These are phyloP conservation scores for Metschnikowia anglica DNA, from an alignment of 805 yeast genomes.

Conservation along the genomic window DNA sequence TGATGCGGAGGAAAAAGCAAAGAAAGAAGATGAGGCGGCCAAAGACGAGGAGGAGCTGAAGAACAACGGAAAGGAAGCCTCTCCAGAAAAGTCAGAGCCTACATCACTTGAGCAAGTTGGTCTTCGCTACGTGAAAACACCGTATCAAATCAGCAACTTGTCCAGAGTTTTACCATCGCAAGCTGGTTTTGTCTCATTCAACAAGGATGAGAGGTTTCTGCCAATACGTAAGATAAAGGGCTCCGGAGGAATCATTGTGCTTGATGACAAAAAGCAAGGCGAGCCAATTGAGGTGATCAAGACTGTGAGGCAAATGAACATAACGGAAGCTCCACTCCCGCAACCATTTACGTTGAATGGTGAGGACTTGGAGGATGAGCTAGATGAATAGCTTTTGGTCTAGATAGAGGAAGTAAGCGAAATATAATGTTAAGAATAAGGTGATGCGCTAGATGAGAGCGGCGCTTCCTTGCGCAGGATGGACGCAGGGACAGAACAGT, in stretches of 20 bases:
- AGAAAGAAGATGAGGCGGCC: conserved; percentile 1
- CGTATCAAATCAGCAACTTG: conserved; percentile 73
- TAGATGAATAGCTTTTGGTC: conserved; percentile 2
- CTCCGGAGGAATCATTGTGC: conserved; percentile 67
- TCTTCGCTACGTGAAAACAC: conserved; percentile 57
- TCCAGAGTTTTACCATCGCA: conserved; percentile 90
- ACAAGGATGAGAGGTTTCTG: conserved; percentile 68
- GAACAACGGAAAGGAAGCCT: conserved; percentile 21
- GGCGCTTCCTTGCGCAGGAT: too few relatives aligned
- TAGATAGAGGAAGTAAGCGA: conserved; percentile 2
- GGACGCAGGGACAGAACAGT: too few relatives aligned
- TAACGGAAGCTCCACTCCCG: conserved; percentile 72
- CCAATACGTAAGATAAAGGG: conserved; percentile 80
- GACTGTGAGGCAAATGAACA: conserved; percentile 77
- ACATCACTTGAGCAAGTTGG: conserved; percentile 34
- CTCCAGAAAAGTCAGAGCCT: conserved; percentile 22
- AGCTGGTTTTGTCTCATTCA: conserved; percentile 75
- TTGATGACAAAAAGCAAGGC: conserved; percentile 60
- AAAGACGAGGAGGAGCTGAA: conserved; percentile 15
- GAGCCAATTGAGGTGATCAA: conserved; percentile 67
- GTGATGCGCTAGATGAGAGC: too few relatives aligned
- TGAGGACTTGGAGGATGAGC: conserved; percentile 47
- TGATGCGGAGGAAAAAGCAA: conserved; percentile 27
- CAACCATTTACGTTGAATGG: conserved; percentile 66
- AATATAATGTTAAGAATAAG: background rate